Evolutionary conservation across 805 yeast genomes (phyloP), one percentile per base, ranked within the genome.

Genomic region (Nakazawaea sp.): DNA sequence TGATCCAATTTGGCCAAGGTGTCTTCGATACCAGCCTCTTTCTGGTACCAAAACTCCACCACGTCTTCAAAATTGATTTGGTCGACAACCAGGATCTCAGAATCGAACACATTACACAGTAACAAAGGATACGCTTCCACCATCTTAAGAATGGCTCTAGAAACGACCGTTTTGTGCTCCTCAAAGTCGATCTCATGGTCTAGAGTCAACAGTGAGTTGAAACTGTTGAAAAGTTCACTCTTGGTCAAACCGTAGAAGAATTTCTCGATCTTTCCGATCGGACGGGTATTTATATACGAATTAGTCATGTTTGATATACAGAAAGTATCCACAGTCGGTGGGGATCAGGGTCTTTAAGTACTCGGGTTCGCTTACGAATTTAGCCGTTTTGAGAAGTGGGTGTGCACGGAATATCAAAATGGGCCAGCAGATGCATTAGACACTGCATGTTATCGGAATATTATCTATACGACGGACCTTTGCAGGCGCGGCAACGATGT

Each of bases 241-340:
- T 20, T 32, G 4, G 29, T 33, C 30, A 38, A 24, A 13, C 33
- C 12, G 6, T 5, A 12, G 28, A 38, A 38, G 27, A 38, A 38
- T 5, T 23, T 16, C 26, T 38, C 41, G 11, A 38, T 16, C 16
- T 33, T 33, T 2, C 41, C 40, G n/a, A 37, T 7, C n/a, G 16
- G 13, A 12, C 29, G 29, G n/a, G n/a, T n/a, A n/a, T n/a, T n/a
- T n/a, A n/a, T n/a, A n/a, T n/a, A n/a, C n/a, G n/a, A n/a, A n/a
- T n/a, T n/a, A n/a, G n/a, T n/a, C n/a, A n/a, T n/a, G n/a, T n/a
- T n/a, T n/a, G n/a, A n/a, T n/a, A n/a, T n/a, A n/a, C n/a, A n/a
- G n/a, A n/a, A n/a, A n/a, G n/a, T n/a, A n/a, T n/a, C n/a, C n/a
- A n/a, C n/a, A n/a, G n/a, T n/a, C n/a, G n/a, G n/a, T n/a, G n/a